These are phyloP conservation scores for Periconia sp. DNA, from an alignment of 2,329 filamentous ascomycete species.

Conservation along the genomic window DNA sequence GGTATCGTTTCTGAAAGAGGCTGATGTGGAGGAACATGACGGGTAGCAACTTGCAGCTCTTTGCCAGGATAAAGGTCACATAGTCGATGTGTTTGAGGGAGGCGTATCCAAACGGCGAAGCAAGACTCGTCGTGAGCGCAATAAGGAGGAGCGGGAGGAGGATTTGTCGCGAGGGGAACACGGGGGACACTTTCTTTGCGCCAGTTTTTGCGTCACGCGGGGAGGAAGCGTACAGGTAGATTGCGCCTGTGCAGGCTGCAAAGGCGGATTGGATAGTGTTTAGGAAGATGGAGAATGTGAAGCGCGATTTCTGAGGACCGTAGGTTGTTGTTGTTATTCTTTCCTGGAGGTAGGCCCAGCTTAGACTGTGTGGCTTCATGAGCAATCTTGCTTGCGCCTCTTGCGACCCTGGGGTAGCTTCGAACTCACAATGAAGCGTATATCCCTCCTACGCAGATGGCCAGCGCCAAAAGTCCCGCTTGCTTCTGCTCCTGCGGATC, in stretches of 20 bases:
- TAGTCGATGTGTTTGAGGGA: conserved; percentile 94
- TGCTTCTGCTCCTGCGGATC: conserved; percentile 43
- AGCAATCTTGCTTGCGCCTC: conserved; percentile 1
- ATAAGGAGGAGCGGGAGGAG: conserved; percentile 82
- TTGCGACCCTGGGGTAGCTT: neutral
- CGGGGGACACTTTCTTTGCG: conserved; percentile 51
- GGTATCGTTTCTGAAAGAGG: conserved; percentile 86
- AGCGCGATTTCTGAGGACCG: conserved; percentile 68
- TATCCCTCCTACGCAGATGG: conserved; percentile 91
- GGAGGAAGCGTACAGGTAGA: conserved; percentile 75
- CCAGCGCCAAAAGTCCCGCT: conserved; percentile 73
- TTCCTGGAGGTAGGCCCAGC: conserved; percentile 96
- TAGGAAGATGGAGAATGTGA: conserved; percentile 92
- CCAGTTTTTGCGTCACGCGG: conserved; percentile 53
- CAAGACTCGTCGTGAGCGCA: conserved; percentile 84
- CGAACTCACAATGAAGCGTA: conserved; percentile 86
- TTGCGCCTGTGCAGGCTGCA: conserved; percentile 78
- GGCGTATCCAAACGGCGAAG: conserved; percentile 95
- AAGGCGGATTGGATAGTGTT: conserved; percentile 95
- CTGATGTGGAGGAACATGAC: conserved; percentile 98
- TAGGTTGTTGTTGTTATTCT: conserved; percentile 94
- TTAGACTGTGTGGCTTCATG: conserved; percentile 63
- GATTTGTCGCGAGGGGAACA: conserved; percentile 80
- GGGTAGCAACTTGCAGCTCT: conserved; percentile 97
- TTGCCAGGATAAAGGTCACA: conserved; percentile 95